Conservation (phyloP, 192 early-diverging fungal genomes). For the Helicostylum pulchrum region DNA sequence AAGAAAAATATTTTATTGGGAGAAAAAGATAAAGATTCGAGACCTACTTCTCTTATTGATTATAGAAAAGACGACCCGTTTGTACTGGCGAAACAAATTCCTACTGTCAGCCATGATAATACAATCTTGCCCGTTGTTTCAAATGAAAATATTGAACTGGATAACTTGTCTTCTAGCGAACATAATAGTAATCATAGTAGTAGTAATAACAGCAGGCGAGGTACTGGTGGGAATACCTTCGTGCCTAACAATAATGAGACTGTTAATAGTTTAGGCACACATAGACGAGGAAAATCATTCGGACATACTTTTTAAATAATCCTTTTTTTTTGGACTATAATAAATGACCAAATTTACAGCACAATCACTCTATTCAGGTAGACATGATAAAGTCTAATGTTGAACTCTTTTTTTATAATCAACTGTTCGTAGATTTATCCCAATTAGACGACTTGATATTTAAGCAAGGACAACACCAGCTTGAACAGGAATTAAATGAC, state of each 20-base stretch:
- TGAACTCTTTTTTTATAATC: neutral
- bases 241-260: too few species aligned
- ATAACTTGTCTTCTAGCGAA: too few species aligned
- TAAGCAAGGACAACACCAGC: neutral
- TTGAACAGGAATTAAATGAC: neutral
- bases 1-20: neutral
- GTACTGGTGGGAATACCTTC: too few species aligned
- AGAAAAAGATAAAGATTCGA: slow-evolving; percentile 26
- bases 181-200: too few species aligned
- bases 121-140: too few species aligned
- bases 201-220: too few species aligned
- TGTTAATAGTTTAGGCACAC: too few species aligned
- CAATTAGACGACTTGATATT: slow-evolving; percentile 11
- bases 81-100: too few species aligned
- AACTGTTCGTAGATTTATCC: slow-evolving; percentile 6
- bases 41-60: slow-evolving; percentile 19
- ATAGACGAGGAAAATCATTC: too few species aligned
- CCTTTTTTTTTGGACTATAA: neutral
- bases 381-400: neutral
- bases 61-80: neutral
- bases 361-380: neutral
- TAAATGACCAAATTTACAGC: slow-evolving; percentile 11
- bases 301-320: too few species aligned
- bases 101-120: too few species aligned
- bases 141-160: too few species aligned